A percentile compares a stretch with the other conserved stretches of the same genome.
phyloP scores from a whole-genome alignment of 441 rosid genomes.

The Macaranga tanarius region DNA sequence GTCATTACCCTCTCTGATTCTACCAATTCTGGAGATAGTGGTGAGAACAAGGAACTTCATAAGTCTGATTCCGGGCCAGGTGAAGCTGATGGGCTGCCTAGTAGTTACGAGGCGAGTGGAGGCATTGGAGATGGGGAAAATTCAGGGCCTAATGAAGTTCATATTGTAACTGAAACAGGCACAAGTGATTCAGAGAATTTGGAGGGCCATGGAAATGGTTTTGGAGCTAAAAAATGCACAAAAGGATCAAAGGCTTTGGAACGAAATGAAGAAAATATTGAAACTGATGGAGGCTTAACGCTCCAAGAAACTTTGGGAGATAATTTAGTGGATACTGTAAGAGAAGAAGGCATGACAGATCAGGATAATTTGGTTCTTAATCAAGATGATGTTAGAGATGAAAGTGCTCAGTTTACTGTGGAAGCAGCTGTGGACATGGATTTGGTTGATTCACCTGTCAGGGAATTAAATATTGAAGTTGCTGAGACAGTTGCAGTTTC shows the following conservation, averaged over 20 bases:
- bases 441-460: conserved; percentile 40
- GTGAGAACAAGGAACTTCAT: conserved; percentile 34
- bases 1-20: conserved; percentile 37
- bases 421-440: conserved; percentile 45
- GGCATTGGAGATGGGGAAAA: conserved; percentile 12
- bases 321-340: conserved; percentile 6
- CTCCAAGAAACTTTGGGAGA: conserved; percentile 8
- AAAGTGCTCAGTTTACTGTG: conserved; percentile 30
- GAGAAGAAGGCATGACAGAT: conserved; percentile 17
- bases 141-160: conserved; percentile 14
- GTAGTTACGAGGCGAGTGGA: conserved; percentile 34
- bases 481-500: conserved; percentile 38
- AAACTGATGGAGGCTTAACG: conserved; percentile 12
- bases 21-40: conserved; percentile 29
- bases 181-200: neutral
- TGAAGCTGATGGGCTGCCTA: conserved; percentile 34
- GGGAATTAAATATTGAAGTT: conserved; percentile 38
- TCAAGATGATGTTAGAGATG: conserved; percentile 31
- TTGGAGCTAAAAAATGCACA: neutral
- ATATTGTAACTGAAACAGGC: neutral
- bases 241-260: neutral
- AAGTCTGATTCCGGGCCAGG: conserved; percentile 33
- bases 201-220: neutral
- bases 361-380: conserved; percentile 15
- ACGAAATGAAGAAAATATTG: neutral